Percentiles rank a stretch among this genome's conserved stretches.
Evolutionary conservation across 108 stramenopile genomes (phyloP).

Genomic region (Fistulifera solaris): DNA sequence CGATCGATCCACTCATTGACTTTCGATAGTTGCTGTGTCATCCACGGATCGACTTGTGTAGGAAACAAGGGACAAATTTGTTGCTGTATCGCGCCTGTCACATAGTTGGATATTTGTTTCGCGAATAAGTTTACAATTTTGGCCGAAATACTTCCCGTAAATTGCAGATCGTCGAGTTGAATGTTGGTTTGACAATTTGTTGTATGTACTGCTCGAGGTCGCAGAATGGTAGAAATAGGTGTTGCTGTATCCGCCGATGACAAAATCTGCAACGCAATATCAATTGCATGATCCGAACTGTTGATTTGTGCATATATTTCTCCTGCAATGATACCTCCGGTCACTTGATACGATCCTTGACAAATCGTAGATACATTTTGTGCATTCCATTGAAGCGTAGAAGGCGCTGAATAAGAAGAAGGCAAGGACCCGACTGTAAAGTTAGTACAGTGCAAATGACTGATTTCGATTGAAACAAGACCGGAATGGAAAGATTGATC

Average conservation of each 20-base stretch:
- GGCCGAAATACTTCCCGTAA: slow-evolving; percentile 55
- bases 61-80: slow-evolving; percentile 35
- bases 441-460: slow-evolving; percentile 40
- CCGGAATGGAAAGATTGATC: slow-evolving; percentile 31
- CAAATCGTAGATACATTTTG: slow-evolving; percentile 36
- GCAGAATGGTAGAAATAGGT: background rate
- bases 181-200: slow-evolving; percentile 18
- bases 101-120: slow-evolving; percentile 28
- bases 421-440: slow-evolving; percentile 18
- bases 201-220: slow-evolving; percentile 12
- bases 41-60: slow-evolving; percentile 15
- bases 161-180: slow-evolving; percentile 24
- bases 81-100: slow-evolving; percentile 34
- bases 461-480: slow-evolving; percentile 32
- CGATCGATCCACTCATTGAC: slow-evolving; percentile 18
- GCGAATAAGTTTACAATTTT: slow-evolving; percentile 56
- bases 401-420: slow-evolving; percentile 11
- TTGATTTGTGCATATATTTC: slow-evolving; percentile 16
- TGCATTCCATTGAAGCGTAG: slow-evolving; percentile 1
- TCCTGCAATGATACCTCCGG: slow-evolving; percentile 32
- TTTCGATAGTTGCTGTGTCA: slow-evolving; percentile 15
- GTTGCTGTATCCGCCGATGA: background rate
- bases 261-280: background rate
- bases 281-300: background rate
- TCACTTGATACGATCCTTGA: slow-evolving; percentile 43